Evolutionary conservation across 805 yeast genomes (phyloP).

Genomic region (Metschnikowia kunwiensis): DNA sequence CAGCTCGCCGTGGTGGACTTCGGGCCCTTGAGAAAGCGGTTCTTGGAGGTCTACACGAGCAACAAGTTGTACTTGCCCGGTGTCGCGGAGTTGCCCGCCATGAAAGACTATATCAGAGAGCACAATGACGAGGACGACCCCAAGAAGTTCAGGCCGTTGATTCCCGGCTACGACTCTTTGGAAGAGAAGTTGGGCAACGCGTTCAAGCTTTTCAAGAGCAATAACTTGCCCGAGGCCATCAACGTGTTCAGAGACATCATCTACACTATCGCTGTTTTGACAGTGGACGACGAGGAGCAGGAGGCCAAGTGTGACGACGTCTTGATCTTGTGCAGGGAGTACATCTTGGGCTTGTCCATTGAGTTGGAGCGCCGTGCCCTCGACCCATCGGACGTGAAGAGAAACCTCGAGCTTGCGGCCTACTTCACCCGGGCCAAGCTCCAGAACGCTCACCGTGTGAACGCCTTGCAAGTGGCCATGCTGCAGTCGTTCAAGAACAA

Average conservation of each 20-base stretch:
- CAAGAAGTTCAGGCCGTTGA: conserved; percentile 50
- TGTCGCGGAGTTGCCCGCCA: conserved; percentile 68
- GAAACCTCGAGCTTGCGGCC: conserved; percentile 92
- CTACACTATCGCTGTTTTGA: conserved; percentile 67
- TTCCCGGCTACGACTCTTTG: conserved; percentile 71
- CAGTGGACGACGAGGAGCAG: conserved; percentile 71
- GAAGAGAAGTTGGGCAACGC: conserved; percentile 66
- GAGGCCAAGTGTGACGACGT: conserved; percentile 73
- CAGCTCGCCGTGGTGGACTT: conserved; percentile 86
- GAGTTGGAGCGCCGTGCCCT: conserved; percentile 85
- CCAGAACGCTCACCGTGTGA: conserved; percentile 76
- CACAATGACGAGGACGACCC: conserved; percentile 57
- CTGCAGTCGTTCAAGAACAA: conserved; percentile 84
- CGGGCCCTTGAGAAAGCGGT: conserved; percentile 81
- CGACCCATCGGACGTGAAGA: conserved; percentile 66
- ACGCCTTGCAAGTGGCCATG: conserved; percentile 94
- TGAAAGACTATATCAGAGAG: conserved; percentile 65
- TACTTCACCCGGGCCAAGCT: conserved; percentile 86
- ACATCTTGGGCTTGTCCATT: conserved; percentile 86
- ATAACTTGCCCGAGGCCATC: conserved; percentile 80
- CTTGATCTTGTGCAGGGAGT: conserved; percentile 75
- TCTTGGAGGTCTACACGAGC: conserved; percentile 79
- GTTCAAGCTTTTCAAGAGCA: conserved; percentile 77
- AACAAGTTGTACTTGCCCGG: conserved; percentile 74
- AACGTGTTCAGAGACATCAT: conserved; percentile 74